Evolutionary conservation across 2,329 filamentous ascomycete genomes (phyloP).

Genomic region (Alternaria viburni): DNA sequence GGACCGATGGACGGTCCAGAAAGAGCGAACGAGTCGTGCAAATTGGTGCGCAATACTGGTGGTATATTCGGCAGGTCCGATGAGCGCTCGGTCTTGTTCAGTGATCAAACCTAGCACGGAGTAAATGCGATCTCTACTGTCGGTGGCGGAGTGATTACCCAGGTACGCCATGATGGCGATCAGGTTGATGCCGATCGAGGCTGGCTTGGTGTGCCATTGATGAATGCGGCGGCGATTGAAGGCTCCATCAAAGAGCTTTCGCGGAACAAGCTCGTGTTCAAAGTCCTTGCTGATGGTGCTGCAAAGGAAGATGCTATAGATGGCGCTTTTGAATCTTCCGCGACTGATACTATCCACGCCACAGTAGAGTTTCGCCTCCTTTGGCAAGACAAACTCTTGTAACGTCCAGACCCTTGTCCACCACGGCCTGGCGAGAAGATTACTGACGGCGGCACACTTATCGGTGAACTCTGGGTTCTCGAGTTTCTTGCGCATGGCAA

Average conservation of each 20-base stretch:
- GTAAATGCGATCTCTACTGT: conserved; percentile 38
- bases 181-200: conserved; percentile 26
- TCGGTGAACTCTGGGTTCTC: conserved; percentile 14
- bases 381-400: conserved; percentile 40
- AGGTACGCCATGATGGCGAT: conserved; percentile 38
- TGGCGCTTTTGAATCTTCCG: conserved; percentile 34
- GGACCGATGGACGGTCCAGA: conserved; percentile 29
- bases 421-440: conserved; percentile 34
- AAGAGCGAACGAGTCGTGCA: conserved; percentile 37
- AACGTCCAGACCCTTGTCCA: conserved; percentile 40
- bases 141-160: conserved; percentile 36
- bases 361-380: conserved; percentile 35
- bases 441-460: conserved; percentile 30
- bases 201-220: conserved; percentile 28
- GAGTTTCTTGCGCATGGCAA: conserved; percentile 24
- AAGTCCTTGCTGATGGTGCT: conserved; percentile 29
- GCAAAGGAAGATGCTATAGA: conserved; percentile 40
- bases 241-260: conserved; percentile 33
- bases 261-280: conserved; percentile 31
- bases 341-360: conserved; percentile 29
- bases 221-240: conserved; percentile 40
- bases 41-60: conserved; percentile 17
- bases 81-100: conserved; percentile 25
- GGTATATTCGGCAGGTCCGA: conserved; percentile 34
- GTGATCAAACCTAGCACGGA: conserved; percentile 39